Evolutionary conservation across 2,329 filamentous ascomycete genomes (phyloP), one percentile per base, ranked within the genome.

Genomic region (Didymella lethalis): DNA sequence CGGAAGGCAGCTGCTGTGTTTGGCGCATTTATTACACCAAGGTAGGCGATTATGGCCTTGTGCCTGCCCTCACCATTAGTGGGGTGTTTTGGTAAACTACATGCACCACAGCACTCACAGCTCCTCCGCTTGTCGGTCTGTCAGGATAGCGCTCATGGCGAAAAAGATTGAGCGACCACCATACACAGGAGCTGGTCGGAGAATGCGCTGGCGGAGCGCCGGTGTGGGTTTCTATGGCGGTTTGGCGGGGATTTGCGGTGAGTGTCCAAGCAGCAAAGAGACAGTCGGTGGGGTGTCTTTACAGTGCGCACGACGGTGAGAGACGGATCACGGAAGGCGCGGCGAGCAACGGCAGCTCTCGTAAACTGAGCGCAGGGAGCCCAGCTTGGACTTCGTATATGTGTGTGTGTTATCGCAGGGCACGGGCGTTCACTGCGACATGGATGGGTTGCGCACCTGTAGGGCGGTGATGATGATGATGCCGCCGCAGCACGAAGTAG

Each of bases 11-110:
- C 82, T 41, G 91, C 90, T 62, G 86, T 88, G 56, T 87, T 86
- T 28, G 87, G 80, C 41, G 95, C 86, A 74, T 89, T 90, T 74
- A 86, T 88, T 32, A 91, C 88, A 46, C 87, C 84, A 20, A 97
- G 84, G 76, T 97, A 97, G 67, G 93, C 92, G 74, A 97, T 90
- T 69, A 97, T 92, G 64, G 93, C 91, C 82, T 96, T 96, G 84
- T 97, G 92, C 74, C 92, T 96, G 79, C 26, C 59, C 38, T 47
- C 53, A 49, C 56, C 61, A 49, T 57, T 55, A 61, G 59, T 61
- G 64, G 54, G 64, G 62, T 57, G 53, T 29, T 18, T n/a, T 46
- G 48, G 36, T 20, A 40, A 28, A 8, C 25, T 12, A 18, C 16
- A 38, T 23, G 49, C 40, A 43, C 40, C 36, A 28, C 50, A n/a